Evolutionary conservation across 768 basidiomycete genomes (phyloP), one percentile per base, ranked within the genome.

Genomic region (Trametes meyenii): DNA sequence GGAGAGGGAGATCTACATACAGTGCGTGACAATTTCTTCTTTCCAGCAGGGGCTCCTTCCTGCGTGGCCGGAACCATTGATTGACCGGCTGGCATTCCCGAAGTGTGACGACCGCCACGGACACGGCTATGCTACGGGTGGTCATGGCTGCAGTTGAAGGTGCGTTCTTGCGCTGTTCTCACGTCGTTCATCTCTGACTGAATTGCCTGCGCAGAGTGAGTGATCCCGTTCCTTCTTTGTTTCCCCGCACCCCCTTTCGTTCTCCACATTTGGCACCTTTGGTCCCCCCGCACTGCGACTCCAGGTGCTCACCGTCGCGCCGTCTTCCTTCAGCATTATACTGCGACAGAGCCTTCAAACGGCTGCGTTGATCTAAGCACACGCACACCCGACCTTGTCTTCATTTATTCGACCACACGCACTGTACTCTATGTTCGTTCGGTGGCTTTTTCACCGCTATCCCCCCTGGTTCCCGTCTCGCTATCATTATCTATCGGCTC

Each of bases 131-230:
- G 81, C 76, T 96, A 51, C 81, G 90, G 67, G 92, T 96, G 19
- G 92, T 98, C 16, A 96, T 96, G 95, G 91, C 92, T 64, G 94
- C 95, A 62, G 93, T 95, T 52, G 91, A 94, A 94, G 93, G 92
- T 92, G 64, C 67, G 85, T 79, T 19, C 24, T 45, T 55, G 50
- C n/a, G 36, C 50, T 21, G 48, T 12, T 42, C 29, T 35, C 62
- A 57, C 50, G 39, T 10, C 40, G 46, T 61, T 26, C 42, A 50
- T 24, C 50, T 45, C 64, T 53, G 39, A 63, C 63, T 60, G 44
- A 54, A 24, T 58, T 69, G 68, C 46, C 60, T 57, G 66, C 65
- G 43, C 67, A 90, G 88, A 89, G 89, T 91, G 81, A 90, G 87
- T 88, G 49, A 57, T 68, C 60, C 70, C 50, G 55, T 68, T 43